Percentiles rank a stretch among this genome's conserved stretches.
phyloP scores from a whole-genome alignment of 306 rosid species.

The Vigna mungo region DNA sequence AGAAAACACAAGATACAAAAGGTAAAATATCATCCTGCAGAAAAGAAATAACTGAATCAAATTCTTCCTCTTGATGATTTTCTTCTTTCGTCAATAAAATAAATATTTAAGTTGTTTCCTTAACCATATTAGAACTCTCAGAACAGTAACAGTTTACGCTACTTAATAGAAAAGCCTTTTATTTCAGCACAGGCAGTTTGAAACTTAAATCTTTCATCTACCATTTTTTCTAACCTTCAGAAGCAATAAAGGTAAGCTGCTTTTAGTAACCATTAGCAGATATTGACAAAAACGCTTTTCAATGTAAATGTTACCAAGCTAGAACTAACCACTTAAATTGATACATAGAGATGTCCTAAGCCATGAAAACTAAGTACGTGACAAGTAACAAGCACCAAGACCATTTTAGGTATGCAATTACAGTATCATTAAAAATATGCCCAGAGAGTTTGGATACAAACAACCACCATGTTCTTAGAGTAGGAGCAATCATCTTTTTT shows the following conservation, averaged over 20 bases:
- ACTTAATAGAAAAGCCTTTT: slow-evolving; percentile 15
- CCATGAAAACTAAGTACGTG: slow-evolving; percentile 25
- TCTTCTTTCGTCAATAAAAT: slow-evolving; percentile 8
- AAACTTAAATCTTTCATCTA: slow-evolving; percentile 36
- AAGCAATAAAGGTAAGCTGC: slow-evolving; percentile 32
- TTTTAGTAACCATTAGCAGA: slow-evolving; percentile 25
- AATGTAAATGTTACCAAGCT: slow-evolving; percentile 20
- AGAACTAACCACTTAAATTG: slow-evolving; percentile 2
- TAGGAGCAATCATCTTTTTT: slow-evolving; percentile 9
- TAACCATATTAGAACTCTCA: slow-evolving; percentile 41
- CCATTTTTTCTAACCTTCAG: background rate
- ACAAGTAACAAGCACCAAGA: too few relatives aligned
- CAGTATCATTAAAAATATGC: slow-evolving; percentile 11
- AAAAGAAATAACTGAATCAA: slow-evolving; percentile 47
- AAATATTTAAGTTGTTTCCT: slow-evolving; percentile 22
- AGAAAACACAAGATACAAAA: slow-evolving; percentile 78
- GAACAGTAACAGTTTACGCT: slow-evolving; percentile 25
- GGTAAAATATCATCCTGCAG: slow-evolving; percentile 76
- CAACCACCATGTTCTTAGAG: slow-evolving; percentile 9
- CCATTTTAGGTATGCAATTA: background rate
- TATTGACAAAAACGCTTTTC: slow-evolving; percentile 13
- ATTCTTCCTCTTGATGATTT: slow-evolving; percentile 16
- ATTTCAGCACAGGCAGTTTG: slow-evolving; percentile 16
- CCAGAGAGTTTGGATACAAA: slow-evolving; percentile 13
- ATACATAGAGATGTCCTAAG: slow-evolving; percentile 13